Evolutionary conservation across 305 asterid genomes (phyloP).

Genomic region (Fraxinus latifolia): DNA sequence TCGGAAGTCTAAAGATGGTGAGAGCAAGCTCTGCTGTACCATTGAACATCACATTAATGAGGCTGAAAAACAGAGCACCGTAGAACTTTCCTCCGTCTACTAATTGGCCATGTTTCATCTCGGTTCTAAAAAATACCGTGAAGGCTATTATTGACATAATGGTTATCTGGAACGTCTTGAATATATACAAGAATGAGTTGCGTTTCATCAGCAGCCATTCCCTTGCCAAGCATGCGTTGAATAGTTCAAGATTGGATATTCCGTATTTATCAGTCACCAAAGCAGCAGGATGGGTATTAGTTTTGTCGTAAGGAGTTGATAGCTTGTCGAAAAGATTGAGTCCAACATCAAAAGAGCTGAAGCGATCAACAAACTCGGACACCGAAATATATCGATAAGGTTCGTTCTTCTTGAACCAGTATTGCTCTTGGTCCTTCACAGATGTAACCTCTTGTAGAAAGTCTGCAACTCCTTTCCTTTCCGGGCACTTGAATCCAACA

Average conservation of each 20-base stretch:
- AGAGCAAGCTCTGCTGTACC: constrained; percentile 37
- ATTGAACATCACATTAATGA: constrained; percentile 43
- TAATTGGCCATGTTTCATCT: constrained; percentile 38
- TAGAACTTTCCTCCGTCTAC: constrained; percentile 39
- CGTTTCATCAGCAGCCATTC: constrained; percentile 51
- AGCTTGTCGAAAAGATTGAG: constrained; percentile 29
- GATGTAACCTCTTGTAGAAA: constrained; percentile 50
- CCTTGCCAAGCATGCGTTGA: constrained; percentile 45
- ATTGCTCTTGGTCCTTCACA: constrained; percentile 44
- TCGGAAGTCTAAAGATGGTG: constrained; percentile 44
- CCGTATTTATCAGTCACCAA: constrained; percentile 44
- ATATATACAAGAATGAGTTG: constrained; percentile 40
- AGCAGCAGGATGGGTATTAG: constrained; percentile 44
- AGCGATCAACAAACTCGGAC: constrained; percentile 28
- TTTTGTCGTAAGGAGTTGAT: constrained; percentile 39
- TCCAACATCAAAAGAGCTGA: constrained; percentile 34
- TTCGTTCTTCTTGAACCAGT: constrained; percentile 36
- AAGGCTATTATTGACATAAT: constrained; percentile 45
- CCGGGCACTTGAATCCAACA: constrained; percentile 47
- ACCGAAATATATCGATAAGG: constrained; percentile 36
- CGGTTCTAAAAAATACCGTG: constrained; percentile 43
- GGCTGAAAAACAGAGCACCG: constrained; percentile 54
- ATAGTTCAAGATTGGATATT: constrained; percentile 37
- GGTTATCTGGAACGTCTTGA: constrained; percentile 39
- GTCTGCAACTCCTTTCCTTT: constrained; percentile 46